phyloP scores from a whole-genome alignment of 164 flowering plant species.

The Tinospora cordifolia region DNA sequence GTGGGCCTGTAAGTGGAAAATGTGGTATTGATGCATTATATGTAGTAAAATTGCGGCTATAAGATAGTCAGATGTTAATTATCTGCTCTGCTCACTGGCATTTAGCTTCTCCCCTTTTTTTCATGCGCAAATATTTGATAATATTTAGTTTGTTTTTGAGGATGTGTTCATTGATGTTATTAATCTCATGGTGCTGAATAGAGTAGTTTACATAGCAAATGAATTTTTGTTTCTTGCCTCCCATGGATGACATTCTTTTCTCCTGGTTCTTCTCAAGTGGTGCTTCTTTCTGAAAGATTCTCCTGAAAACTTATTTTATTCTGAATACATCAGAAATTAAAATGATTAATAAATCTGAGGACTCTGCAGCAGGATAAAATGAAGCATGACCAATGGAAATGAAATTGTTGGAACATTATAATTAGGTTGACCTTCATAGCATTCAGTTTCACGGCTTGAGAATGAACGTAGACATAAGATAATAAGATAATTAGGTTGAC shows the following conservation, averaged over 20 bases:
- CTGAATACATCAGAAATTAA: not conserved
- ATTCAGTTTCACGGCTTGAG: too few species aligned
- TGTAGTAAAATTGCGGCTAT: not conserved
- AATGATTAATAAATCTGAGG: not conserved
- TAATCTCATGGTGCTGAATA: not conserved
- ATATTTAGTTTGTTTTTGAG: not conserved
- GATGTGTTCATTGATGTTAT: not conserved
- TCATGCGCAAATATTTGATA: not conserved
- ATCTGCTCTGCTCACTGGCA: not conserved
- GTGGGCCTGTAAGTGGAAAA: constrained; percentile 40
- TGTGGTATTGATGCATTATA: constrained; percentile 4
- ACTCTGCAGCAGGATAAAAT: not conserved
- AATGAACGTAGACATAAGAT: too few species aligned
- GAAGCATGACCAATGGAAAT: not conserved
- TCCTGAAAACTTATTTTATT: not conserved
- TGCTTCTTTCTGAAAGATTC: not conserved
- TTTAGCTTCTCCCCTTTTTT: not conserved
- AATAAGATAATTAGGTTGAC: too few species aligned
- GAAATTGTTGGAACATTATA: not conserved
- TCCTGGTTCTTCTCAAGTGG: too few species aligned
- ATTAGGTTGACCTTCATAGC: too few species aligned
- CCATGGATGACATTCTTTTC: too few species aligned
- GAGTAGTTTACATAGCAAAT: too few species aligned
- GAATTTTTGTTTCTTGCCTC: too few species aligned
- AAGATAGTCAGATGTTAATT: not conserved